These are phyloP conservation scores for Cercospora sp. DNA, from an alignment of 2,329 filamentous ascomycete genomes.

Conservation along the genomic window DNA sequence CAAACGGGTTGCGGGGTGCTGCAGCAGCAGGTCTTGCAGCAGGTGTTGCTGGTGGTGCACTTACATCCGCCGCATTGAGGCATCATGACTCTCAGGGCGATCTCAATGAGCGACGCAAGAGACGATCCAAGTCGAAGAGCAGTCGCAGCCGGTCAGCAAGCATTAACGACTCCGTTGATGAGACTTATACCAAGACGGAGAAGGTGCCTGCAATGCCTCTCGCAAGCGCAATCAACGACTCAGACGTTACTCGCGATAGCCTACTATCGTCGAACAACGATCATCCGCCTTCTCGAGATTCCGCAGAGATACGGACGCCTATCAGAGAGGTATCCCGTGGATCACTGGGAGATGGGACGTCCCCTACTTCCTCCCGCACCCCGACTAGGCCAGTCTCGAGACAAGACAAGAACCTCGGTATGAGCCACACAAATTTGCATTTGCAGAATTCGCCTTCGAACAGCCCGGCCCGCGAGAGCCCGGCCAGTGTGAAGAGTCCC, in stretches of 20 bases:
- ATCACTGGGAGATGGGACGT: slow-evolving; percentile 53
- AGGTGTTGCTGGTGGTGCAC: slow-evolving; percentile 55
- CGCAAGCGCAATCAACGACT: slow-evolving; percentile 80
- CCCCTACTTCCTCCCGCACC: slow-evolving; percentile 59
- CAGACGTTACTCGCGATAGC: slow-evolving; percentile 83
- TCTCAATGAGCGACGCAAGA: slow-evolving; percentile 48
- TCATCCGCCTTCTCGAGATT: slow-evolving; percentile 65
- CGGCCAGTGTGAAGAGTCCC: slow-evolving; percentile 25
- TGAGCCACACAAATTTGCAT: slow-evolving; percentile 56
- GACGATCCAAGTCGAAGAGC: slow-evolving; percentile 50
- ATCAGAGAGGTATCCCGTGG: slow-evolving; percentile 65
- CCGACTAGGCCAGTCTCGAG: slow-evolving; percentile 63
- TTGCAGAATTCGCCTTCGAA: slow-evolving; percentile 37
- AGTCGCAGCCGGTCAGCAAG: slow-evolving; percentile 55
- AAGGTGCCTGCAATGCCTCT: slow-evolving; percentile 78
- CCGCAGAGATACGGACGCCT: slow-evolving; percentile 58
- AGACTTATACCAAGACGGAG: slow-evolving; percentile 46
- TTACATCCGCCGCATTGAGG: slow-evolving; percentile 63
- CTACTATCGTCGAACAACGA: slow-evolving; percentile 81
- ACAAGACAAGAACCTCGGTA: slow-evolving; percentile 56
- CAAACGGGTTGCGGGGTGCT: slow-evolving; percentile 48
- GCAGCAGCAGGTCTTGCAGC: slow-evolving; percentile 56
- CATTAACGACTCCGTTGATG: slow-evolving; percentile 56
- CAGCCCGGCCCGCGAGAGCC: slow-evolving; percentile 39
- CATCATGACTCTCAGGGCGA: slow-evolving; percentile 66